Base-by-base conservation (phyloP, 164 flowering plant species). In the Buxus sempervirens region DNA sequence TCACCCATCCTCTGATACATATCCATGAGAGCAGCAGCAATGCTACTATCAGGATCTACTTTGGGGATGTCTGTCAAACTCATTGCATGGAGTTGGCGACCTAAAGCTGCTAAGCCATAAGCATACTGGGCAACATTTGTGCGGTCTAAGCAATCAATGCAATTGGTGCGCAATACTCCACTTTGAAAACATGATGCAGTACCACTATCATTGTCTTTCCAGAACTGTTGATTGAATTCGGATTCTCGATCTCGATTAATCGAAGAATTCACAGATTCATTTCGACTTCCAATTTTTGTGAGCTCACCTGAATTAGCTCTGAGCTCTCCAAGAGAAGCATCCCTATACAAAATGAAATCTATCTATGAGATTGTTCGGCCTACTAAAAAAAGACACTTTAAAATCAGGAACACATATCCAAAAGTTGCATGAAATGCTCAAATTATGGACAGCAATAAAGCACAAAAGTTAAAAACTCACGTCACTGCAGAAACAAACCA, bases 81-180 rank as follows among this genome's bases (percentile, higher is more conserved):
- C 91, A 95, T 81, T 63, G 89, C 97, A 81, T 89, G 91, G 54
- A 95, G 97, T 65, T 95, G 97, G 51, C 93, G 90, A 23, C 97
- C 97, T 65, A 95, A 81, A 72, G 99, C 96, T 66, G 85, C 97
- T 48, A 92, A 79, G 10, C 98, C 98, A 74, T 89, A 95, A 63
- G 97, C 98, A 87, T 95, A 92, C 73, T 90, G 97, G 26, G 97
- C 97, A 66, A 95, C 99, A 83, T 95, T 95, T 80, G 99, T 95
- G 48, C 99, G 92, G 73, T 92, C 97, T 80, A 95, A 84, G 77
- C 99, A 95, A 70, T 95, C 99, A 60, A 95, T 92, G 77, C 99
- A 95, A 61, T 95, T 95, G 1, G 99, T 92, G 13, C 99, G 90
- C 72, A 95, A 80, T 66, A 95, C 97, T 64, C 99, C 99, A 80